These are phyloP conservation scores for Neoarthrinium moseri DNA, from an alignment of 2,329 filamentous ascomycete species.

Conservation along the genomic window DNA sequence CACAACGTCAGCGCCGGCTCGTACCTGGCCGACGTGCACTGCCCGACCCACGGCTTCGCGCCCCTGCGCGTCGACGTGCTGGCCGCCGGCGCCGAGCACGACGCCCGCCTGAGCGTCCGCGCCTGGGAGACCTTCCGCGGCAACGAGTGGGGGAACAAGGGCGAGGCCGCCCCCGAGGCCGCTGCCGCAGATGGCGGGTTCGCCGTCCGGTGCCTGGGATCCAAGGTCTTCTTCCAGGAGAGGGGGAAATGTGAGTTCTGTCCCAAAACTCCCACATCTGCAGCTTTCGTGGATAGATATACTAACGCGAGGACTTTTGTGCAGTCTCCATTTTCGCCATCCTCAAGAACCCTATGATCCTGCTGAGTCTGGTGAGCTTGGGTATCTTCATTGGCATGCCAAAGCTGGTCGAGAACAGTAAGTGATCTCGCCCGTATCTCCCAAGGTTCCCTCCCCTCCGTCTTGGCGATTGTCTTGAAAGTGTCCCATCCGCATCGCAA, in stretches of 20 bases:
- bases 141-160: constrained; percentile 87
- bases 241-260: constrained; percentile 68
- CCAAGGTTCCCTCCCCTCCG: not conserved
- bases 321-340: constrained; percentile 77
- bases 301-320: too few relatives aligned
- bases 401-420: constrained; percentile 94
- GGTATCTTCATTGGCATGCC: constrained; percentile 89
- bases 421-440: constrained; percentile 34
- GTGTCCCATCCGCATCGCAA: not conserved
- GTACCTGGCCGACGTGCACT: constrained; percentile 82
- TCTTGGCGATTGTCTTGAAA: not conserved
- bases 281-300: too few relatives aligned
- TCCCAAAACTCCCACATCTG: too few relatives aligned
- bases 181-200: constrained; percentile 28
- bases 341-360: constrained; percentile 94
- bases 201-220: constrained; percentile 57
- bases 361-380: constrained; percentile 83
- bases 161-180: constrained; percentile 54
- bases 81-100: constrained; percentile 31
- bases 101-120: constrained; percentile 44
- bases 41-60: constrained; percentile 71
- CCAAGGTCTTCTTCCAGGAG: constrained; percentile 76
- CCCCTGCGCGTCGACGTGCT: constrained; percentile 77
- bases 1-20: constrained; percentile 66
- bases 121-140: constrained; percentile 86